Conservation (phyloP, 208 protist genomes). For the Acanthamoeba lenticulata region DNA sequence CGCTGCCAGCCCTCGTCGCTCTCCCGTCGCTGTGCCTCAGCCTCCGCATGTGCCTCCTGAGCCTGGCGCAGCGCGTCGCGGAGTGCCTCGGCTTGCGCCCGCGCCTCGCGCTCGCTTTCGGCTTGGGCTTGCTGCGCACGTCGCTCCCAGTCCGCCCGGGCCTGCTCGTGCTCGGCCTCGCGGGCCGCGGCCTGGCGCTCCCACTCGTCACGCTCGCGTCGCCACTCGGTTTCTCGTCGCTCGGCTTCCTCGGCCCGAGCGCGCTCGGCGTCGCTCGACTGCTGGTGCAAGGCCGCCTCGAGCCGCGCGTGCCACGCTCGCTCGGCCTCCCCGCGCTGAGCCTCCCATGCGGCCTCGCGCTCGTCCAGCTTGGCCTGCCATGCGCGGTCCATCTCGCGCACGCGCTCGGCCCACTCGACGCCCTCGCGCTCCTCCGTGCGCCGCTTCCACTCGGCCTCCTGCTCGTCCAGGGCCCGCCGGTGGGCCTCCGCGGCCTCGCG, state of each 20-base stretch:
- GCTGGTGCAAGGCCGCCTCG: background rate
- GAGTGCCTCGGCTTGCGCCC: background rate
- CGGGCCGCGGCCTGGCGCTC: background rate
- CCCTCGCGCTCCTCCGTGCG: background rate
- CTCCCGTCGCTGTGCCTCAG: background rate
- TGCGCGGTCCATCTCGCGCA: background rate
- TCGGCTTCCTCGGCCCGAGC: background rate
- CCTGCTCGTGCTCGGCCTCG: no score
- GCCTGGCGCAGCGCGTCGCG: background rate
- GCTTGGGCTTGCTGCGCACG: background rate
- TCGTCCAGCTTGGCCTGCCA: background rate
- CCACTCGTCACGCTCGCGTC: no score
- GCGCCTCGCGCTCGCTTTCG: background rate
- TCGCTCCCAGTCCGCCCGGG: no score
- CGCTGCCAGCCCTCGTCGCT: background rate
- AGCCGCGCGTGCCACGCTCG: background rate
- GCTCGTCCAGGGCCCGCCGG: background rate
- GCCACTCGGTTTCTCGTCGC: no score
- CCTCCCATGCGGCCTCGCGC: background rate
- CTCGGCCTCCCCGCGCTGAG: background rate
- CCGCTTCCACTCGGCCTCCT: slow-evolving; percentile 6
- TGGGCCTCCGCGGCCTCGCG: background rate
- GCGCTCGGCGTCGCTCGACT: background rate
- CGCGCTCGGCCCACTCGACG: background rate
- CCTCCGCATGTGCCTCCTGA: background rate